These are phyloP conservation scores for Candolleomyces eurysporus DNA, from an alignment of 768 basidiomycete species.

Conservation along the genomic window DNA sequence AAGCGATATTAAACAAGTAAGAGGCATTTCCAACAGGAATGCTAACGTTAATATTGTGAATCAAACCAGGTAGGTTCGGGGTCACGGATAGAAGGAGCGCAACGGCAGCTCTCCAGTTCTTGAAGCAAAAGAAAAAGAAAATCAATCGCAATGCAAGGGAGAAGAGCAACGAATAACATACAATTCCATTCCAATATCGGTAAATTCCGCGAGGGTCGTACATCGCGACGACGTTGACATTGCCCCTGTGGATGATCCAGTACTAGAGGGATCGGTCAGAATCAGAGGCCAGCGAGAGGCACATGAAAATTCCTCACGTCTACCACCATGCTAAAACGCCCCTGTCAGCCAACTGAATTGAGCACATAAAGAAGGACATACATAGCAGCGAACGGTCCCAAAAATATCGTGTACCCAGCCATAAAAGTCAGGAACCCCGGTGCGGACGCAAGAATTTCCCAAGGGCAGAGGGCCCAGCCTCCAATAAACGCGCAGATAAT, in stretches of 20 bases:
- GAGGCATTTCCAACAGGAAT: conserved; percentile 58
- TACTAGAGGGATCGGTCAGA: conserved; percentile 42
- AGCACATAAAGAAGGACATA: conserved; percentile 29
- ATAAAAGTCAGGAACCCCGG: conserved; percentile 74
- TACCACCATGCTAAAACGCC: conserved; percentile 37
- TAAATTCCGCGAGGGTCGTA: conserved; percentile 80
- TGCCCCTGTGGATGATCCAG: conserved; percentile 71
- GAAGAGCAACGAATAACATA: conserved; percentile 32
- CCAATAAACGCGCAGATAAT: conserved; percentile 78
- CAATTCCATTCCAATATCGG: conserved; percentile 71
- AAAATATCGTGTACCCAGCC: conserved; percentile 82
- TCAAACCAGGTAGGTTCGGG: conserved; percentile 75
- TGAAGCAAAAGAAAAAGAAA: not conserved
- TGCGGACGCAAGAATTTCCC: conserved; percentile 76
- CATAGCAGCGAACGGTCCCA: conserved; percentile 84
- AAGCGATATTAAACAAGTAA: conserved; percentile 68
- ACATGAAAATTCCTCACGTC: conserved; percentile 33
- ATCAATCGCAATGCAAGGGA: not conserved
- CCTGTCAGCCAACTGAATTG: not conserved
- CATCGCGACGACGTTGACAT: conserved; percentile 81
- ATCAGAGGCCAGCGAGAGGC: not conserved
- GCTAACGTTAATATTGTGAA: conserved; percentile 65
- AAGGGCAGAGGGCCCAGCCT: conserved; percentile 83
- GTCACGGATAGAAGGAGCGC: conserved; percentile 67
- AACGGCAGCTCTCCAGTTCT: conserved; percentile 83